A percentile compares a stretch with the other conserved stretches of the same genome.
Conservation (phyloP, 345 rosid species). For the Luvunga scandens region DNA sequence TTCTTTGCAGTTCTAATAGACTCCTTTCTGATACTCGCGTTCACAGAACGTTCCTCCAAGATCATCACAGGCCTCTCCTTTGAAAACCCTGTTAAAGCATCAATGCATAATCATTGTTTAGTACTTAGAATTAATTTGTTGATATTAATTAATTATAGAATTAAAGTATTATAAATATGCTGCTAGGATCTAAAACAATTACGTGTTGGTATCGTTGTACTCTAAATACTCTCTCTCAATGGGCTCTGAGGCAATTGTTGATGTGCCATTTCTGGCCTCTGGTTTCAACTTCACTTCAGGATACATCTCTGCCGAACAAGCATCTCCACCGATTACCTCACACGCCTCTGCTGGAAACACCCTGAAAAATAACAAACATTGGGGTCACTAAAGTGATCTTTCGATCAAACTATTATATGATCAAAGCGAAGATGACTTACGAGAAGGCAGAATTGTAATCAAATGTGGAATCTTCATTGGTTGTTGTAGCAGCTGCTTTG, state of each 20-base stretch:
- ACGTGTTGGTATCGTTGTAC: conserved; percentile 35
- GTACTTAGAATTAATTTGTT: neutral
- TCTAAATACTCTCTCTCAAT: conserved; percentile 33
- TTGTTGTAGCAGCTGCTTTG: conserved; percentile 29
- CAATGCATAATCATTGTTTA: neutral
- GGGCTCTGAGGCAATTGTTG: conserved; percentile 7
- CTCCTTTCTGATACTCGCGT: conserved; percentile 31
- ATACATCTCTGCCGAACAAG: conserved; percentile 59
- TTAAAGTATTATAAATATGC: neutral
- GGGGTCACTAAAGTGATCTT: neutral
- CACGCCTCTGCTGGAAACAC: conserved; percentile 89
- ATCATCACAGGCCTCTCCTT: conserved; percentile 38
- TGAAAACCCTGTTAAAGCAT: conserved; percentile 29
- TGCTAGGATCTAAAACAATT: neutral
- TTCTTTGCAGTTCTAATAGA: conserved; percentile 5
- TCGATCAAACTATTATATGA: neutral
- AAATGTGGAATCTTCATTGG: conserved; percentile 37
- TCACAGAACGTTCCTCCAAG: conserved; percentile 35
- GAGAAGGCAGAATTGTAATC: conserved; percentile 53
- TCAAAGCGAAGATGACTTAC: conserved; percentile 23
- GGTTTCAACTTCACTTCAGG: conserved; percentile 51
- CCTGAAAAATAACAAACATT: conserved; percentile 17
- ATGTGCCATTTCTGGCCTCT: conserved; percentile 8
- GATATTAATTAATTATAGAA: no score
- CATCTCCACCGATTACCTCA: conserved; percentile 66